Evolutionary conservation across 306 rosid genomes (phyloP).

Genomic region (Ammopiptanthus mongolicus): DNA sequence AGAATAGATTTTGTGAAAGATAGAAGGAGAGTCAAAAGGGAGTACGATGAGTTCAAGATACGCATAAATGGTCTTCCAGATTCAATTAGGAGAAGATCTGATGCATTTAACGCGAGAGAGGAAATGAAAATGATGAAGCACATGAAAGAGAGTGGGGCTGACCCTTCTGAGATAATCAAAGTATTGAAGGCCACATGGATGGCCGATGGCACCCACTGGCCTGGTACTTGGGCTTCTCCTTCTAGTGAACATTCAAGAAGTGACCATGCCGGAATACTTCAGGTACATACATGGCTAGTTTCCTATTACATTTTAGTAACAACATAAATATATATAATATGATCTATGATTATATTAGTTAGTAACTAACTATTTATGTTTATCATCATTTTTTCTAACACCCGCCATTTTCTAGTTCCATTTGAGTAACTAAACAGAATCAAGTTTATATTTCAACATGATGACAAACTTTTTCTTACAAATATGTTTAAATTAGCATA

Average conservation of each 20-base stretch:
- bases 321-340: no score
- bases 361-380: not conserved
- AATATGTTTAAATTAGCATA: not conserved
- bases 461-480: not conserved
- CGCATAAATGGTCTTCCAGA: conserved; percentile 50
- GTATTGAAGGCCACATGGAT: conserved; percentile 53
- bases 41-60: conserved; percentile 52
- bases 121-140: conserved; percentile 56
- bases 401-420: not conserved
- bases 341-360: no score
- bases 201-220: conserved; percentile 62
- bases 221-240: conserved; percentile 44
- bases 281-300: conserved; percentile 14
- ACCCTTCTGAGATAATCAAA: conserved; percentile 33
- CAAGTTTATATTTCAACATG: not conserved
- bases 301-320: not conserved
- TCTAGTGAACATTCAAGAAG: conserved; percentile 33
- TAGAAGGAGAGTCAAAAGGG: conserved; percentile 48
- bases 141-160: conserved; percentile 38
- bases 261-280: conserved; percentile 56
- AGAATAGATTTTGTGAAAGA: conserved; percentile 47
- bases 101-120: conserved; percentile 52
- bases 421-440: not conserved
- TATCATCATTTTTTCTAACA: not conserved
- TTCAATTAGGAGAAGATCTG: conserved; percentile 51